Base-by-base conservation (phyloP, 1,139 yeast genomes). In the Suhomyces bolitotheri region DNA sequence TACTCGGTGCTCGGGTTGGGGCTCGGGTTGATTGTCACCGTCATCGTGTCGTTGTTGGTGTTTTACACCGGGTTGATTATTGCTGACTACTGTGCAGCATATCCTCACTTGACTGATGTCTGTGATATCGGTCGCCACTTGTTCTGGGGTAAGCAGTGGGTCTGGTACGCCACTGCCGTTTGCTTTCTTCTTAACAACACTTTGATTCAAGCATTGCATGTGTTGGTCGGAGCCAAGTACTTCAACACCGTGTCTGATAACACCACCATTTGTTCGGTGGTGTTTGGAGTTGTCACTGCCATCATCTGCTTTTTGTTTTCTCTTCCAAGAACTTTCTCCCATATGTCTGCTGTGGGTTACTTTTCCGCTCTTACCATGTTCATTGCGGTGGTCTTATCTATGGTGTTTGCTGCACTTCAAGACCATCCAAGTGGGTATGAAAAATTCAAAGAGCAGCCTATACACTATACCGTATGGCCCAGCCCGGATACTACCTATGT, bases 51-150 rank as follows among this genome's bases (percentile, higher is more conserved):
- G 2, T 45, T 68, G 12, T 67, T 76, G 6, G 77, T 74, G 23
- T 56, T 75, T 24, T 78, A 78, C 56, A 78, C 83, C 1, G 80
- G 82, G 5, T 54, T 71, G 26, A 73, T 64, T 31, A 66, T 78
- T 39, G 66, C 73, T 39, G 80, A 78, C 43, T 78, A 72, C 49
- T 78, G 81, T 54, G 68, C 74, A 10, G 66, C 66, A 17, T 68
- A 75, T 46, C 82, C 82, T 3, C 68, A 68, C 29, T 54, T 78
- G 35, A 64, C 65, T 41, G 72, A 71, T 45, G 71, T 78, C 12
- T 76, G 82, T 49, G 83, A 78, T 47, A 78, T 78, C 47, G 83
- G 82, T 11, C 76, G 76, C 50, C 70, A 71, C 41, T 61, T 78
- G 40, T 71, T 78, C 44, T 73, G 79, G 69, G 75, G 73, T 19